Base-by-base conservation (phyloP, 2,329 filamentous ascomycete species). In the Aureobasidium musti region DNA sequence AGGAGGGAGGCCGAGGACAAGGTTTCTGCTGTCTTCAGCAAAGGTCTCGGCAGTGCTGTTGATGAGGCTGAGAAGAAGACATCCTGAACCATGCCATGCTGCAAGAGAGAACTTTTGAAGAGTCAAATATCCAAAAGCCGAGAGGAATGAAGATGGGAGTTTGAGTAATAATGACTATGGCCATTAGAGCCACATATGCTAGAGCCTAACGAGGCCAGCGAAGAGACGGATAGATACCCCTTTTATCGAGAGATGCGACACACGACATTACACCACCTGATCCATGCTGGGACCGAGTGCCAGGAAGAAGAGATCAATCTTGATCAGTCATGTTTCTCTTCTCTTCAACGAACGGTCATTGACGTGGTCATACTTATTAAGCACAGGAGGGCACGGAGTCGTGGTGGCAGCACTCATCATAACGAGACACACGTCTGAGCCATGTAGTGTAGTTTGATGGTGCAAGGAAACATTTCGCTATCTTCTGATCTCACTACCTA, bases 1-100 rank as follows among this genome's bases (percentile, higher is more conserved):
- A 72, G 79, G 56, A 76, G 79, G 69, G 72, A 73, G 7, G 72
- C 77, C 14, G 81, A 82, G 69, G 79, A 80, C 67, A 74, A 74
- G 56, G 74, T 78, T 5, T 50, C 43, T 21, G 19, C 1, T 17
- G 28, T 26, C 7, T 45, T 52, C 8, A 35, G 17, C 43, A 60
- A 52, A 11, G 60, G 43, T 13, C 33, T 64, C 5, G 59, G 59
- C 4, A 33, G 14, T 13, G 59, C 45, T 41, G 59, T 63, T 5
- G 45, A 52, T 19, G 45, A 50, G 33, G 59, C 59, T 30, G 59
- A 63, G 33, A 52, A 41, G 59, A 52, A 50, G 43, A 52, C 45
- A 21, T n/a, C 13, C 5, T 52, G 45, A 63, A 21, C 10, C 5
- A 30, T 8, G 8, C 5, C 5, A 14, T 43, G 17, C n/a, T 43